Evolutionary conservation across 768 basidiomycete species (phyloP), one percentile per base, ranked within the genome.

Genomic region (Tubosaeta sp.): DNA sequence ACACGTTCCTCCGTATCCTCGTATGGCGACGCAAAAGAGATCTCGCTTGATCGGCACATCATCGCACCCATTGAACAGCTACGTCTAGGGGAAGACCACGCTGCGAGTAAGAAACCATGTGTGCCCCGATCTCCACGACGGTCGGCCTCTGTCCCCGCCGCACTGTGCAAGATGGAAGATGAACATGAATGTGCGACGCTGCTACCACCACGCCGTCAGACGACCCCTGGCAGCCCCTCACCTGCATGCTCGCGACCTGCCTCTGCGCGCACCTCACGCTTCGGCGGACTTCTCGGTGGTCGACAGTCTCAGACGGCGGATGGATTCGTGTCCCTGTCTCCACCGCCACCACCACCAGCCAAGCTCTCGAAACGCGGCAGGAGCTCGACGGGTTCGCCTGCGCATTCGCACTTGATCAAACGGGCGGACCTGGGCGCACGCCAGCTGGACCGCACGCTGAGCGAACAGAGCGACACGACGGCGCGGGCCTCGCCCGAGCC

Each of bases 1-100:
- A 66, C 74, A 0, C 74, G 74, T 10, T 85, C 84, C 1, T 85
- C 84, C 0, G 64, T 76, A 0, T 82, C 85, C 0, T 86, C 86
- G 3, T 76, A 74, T 37, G 77, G 75, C 0, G 76, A 76, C 5
- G 72, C 53, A 41, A 76, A 78, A 6, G 65, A 62, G 14, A 10
- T 56, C 19, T 45, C 56, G 4, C 59, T 71, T 7, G 60, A 63
- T 1, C 74, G 76, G 50, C 78, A 79, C 54, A 85, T 85, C 60
- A 63, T 85, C 16, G 67, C 82, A 1, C 84, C 83, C 0, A 72
- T 70, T 16, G 81, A 85, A 58, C 70, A 85, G n/a, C 69, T 70
- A 27, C 74, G 72, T 41, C 63, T 80, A 45, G 65, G 69, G 9
- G 55, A 65, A 29, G 59, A 63, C 38, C 56, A 63, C 27, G 59